Percentiles rank a stretch among this genome's conserved stretches.
phyloP scores from a whole-genome alignment of 192 early-diverging fungal species.

The Chytriomyces confervae region DNA sequence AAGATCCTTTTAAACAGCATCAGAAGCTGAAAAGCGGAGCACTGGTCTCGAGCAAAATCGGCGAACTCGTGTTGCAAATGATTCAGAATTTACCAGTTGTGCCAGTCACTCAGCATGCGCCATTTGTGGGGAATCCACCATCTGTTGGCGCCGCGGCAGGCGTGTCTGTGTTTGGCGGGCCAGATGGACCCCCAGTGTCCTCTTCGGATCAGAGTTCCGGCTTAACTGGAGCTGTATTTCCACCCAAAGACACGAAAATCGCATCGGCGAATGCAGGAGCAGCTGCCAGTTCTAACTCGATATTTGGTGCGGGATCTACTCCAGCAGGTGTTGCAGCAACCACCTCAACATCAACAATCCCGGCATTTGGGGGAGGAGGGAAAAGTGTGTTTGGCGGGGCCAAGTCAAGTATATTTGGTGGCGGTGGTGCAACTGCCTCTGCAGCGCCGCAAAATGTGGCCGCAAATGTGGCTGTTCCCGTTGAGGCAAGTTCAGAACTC shows the following conservation, averaged over 20 bases:
- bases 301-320: too few species aligned
- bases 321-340: too few species aligned
- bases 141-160: background rate
- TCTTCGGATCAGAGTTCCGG: too few species aligned
- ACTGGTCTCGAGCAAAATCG: background rate
- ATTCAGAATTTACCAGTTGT: background rate
- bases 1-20: background rate
- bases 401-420: background rate
- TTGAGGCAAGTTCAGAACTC: background rate
- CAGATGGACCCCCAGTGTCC: too few species aligned
- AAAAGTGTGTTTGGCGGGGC: background rate
- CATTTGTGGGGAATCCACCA: background rate
- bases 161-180: background rate
- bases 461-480: background rate
- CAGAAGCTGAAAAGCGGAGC: background rate
- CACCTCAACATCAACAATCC: too few species aligned
- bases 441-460: background rate
- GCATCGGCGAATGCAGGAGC: too few species aligned
- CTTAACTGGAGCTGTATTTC: too few species aligned
- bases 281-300: too few species aligned
- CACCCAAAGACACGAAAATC: too few species aligned
- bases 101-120: background rate
- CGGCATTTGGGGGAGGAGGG: too few species aligned
- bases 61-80: background rate
- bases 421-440: background rate